Base-by-base conservation (phyloP, 108 stramenopile species). In the Pseudonitzschia delicatissima region DNA sequence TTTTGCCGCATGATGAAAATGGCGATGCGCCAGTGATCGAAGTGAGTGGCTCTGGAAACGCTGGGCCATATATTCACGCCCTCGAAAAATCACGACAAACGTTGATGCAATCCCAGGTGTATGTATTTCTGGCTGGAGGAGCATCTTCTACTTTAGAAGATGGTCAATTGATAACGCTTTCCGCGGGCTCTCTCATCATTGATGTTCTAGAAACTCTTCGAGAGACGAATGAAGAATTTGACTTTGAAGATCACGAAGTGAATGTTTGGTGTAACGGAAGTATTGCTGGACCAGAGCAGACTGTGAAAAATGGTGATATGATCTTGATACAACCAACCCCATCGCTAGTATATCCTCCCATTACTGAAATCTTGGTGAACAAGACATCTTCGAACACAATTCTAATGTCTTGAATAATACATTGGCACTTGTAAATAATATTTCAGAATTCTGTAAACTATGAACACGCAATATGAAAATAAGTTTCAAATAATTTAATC, bases 251-350 rank as follows among this genome's bases (percentile, higher is more conserved):
- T 12, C 37, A 33, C 29, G 35, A 49, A 39, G 9, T 50, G 11
- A 31, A 50, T 25, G 47, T 87, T 15, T 79, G 78, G 62, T 31
- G 67, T 35, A 90, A 90, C 74, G 88, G 88, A 18, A 34, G 64
- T 33, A 23, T 51, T 17, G 76, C 71, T 1, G 26, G 51, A 6
- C 25, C 77, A 35, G 73, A 77, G 9, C 84, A 87, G n/a, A 20
- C 61, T 28, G 72, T 90, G 9, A 27, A 29, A 45, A 90, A 87
- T 72, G 88, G 86, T n/a, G 88, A 90, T 76, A 84, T 90, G 31
- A 45, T 90, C n/a, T 51, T 77, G 6, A 27, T 73, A 7, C 50
- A 71, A 36, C 60, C 34, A 15, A 15, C n/a, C n/a, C n/a, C n/a
- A n/a, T n/a, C n/a, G n/a, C n/a, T 42, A 15, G 40, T 42, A 42